Evolutionary conservation across 2,329 filamentous ascomycete species (phyloP).

Genomic region (Tolypocladium sp.): DNA sequence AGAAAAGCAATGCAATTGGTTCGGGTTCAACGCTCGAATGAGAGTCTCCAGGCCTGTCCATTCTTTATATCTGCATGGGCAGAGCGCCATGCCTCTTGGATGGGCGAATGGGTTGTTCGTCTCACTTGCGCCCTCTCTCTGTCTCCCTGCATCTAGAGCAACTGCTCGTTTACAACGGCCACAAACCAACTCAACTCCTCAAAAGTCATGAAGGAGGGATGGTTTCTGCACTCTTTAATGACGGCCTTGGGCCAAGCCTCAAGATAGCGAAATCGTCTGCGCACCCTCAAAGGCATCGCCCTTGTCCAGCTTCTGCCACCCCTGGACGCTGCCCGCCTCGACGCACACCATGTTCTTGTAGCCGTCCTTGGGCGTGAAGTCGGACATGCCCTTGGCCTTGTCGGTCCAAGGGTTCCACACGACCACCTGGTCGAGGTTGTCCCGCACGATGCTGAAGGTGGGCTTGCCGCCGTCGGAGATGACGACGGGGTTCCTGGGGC

Average conservation of each 20-base stretch:
- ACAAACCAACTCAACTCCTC: background rate
- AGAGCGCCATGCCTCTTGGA: background rate
- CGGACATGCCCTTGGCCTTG: conserved; percentile 71
- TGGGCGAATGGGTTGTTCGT: background rate
- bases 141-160: background rate
- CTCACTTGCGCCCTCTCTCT: background rate
- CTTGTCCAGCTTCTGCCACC: conserved; percentile 77
- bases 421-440: conserved; percentile 80
- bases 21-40: background rate
- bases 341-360: conserved; percentile 93
- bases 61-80: background rate
- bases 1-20: background rate
- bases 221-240: background rate
- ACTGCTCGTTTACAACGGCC: background rate
- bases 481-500: conserved; percentile 46
- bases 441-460: conserved; percentile 65
- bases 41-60: background rate
- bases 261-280: conserved; percentile 40
- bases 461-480: conserved; percentile 56
- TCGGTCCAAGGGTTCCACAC: conserved; percentile 97
- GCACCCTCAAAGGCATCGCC: conserved; percentile 59
- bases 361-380: conserved; percentile 83
- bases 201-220: background rate
- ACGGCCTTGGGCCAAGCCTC: conserved; percentile 3
- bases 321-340: conserved; percentile 76